Evolutionary conservation across 2,329 filamentous ascomycete species (phyloP).

Genomic region (Claviceps paspali): DNA sequence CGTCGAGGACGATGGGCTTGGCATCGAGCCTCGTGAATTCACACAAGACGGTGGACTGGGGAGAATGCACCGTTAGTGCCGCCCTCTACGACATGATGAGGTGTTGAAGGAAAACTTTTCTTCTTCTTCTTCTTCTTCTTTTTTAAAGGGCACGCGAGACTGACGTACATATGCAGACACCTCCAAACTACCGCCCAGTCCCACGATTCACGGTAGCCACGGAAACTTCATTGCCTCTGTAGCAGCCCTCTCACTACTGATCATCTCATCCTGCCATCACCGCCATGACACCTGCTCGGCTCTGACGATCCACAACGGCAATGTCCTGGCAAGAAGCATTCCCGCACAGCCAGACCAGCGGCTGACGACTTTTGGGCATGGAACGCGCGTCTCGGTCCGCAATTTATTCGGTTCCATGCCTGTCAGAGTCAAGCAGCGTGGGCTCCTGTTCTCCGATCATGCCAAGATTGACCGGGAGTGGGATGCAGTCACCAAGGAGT

Average conservation of each 20-base stretch:
- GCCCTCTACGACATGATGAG: neutral
- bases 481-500: slow-evolving; percentile 40
- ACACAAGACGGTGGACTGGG: slow-evolving; percentile 52
- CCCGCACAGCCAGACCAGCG: slow-evolving; percentile 45
- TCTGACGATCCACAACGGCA: slow-evolving; percentile 55
- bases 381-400: slow-evolving; percentile 60
- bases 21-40: slow-evolving; percentile 65
- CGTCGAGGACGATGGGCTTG: slow-evolving; percentile 72
- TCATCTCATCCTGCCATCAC: slow-evolving; percentile 56
- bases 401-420: slow-evolving; percentile 85
- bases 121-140: no score
- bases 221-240: slow-evolving; percentile 69
- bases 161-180: slow-evolving; percentile 41
- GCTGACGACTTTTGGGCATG: slow-evolving; percentile 42
- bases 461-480: slow-evolving; percentile 45
- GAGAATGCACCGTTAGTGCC: slow-evolving; percentile 51
- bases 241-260: slow-evolving; percentile 59
- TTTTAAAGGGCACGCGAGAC: neutral
- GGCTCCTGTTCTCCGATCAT: slow-evolving; percentile 34
- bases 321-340: slow-evolving; percentile 44
- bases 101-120: neutral
- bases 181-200: slow-evolving; percentile 46
- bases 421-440: slow-evolving; percentile 72
- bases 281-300: slow-evolving; percentile 45
- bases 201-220: slow-evolving; percentile 44